Conservation (phyloP, 805 yeast genomes). For the Naumovozyma baii region DNA sequence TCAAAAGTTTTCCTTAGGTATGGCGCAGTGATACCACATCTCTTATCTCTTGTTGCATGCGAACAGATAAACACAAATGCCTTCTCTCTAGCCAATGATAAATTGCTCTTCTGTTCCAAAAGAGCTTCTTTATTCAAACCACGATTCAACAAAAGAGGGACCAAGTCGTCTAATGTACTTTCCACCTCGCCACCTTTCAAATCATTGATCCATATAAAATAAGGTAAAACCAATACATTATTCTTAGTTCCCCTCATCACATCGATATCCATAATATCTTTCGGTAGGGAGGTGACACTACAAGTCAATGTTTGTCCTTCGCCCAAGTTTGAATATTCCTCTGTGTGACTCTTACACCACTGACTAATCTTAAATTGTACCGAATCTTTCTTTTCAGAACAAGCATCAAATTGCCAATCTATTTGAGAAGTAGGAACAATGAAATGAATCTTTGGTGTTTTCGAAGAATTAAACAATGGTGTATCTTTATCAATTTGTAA, state of each 20-base stretch:
- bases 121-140: conserved; percentile 25
- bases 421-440: conserved; percentile 74
- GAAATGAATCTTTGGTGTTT: conserved; percentile 60
- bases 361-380: conserved; percentile 37
- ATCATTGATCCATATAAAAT: conserved; percentile 57
- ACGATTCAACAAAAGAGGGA: conserved; percentile 32
- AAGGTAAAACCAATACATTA: conserved; percentile 62
- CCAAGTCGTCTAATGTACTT: conserved; percentile 35
- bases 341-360: conserved; percentile 31
- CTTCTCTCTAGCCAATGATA: conserved; percentile 33
- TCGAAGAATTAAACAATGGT: conserved; percentile 62
- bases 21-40: conserved; percentile 93
- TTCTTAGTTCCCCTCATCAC: conserved; percentile 38
- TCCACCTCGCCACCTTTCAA: conserved; percentile 37
- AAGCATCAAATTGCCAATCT: conserved; percentile 80
- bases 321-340: conserved; percentile 24
- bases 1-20: conserved; percentile 75
- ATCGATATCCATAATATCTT: conserved; percentile 37
- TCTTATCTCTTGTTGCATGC: conserved; percentile 81
- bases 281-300: conserved; percentile 43
- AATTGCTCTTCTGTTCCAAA: conserved; percentile 16
- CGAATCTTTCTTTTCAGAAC: conserved; percentile 33
- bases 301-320: conserved; percentile 20
- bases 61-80: conserved; percentile 72
- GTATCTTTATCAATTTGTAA: conserved; percentile 26